phyloP scores from a whole-genome alignment of 495 filamentous ascomycete genomes.

The Hypoxylon crocopeplum region DNA sequence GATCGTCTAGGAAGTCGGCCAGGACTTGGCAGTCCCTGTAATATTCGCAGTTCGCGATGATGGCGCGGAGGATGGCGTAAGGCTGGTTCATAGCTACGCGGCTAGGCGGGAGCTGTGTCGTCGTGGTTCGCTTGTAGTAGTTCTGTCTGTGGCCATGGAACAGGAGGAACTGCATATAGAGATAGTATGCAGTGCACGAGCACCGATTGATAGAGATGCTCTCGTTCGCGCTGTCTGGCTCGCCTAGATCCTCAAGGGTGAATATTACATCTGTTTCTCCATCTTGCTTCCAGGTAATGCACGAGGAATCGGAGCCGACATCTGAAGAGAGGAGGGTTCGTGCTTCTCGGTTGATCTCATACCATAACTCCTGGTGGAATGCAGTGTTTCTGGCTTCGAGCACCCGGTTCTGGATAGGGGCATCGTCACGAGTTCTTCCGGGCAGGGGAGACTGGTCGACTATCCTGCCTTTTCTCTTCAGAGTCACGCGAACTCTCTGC shows the following conservation, averaged over 20 bases:
- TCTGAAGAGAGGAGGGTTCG: slow-evolving; percentile 69
- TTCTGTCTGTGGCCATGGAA: slow-evolving; percentile 74
- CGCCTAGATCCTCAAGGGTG: slow-evolving; percentile 68
- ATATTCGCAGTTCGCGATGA: slow-evolving; percentile 37
- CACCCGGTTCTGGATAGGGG: slow-evolving; percentile 67
- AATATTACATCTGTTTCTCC: slow-evolving; percentile 64
- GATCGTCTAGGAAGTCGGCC: slow-evolving; percentile 27
- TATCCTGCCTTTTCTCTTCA: slow-evolving; percentile 50
- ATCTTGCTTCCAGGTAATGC: slow-evolving; percentile 63
- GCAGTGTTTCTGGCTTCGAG: slow-evolving; percentile 84
- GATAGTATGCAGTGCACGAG: slow-evolving; percentile 30
- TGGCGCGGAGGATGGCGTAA: slow-evolving; percentile 40
- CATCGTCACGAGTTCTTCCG: slow-evolving; percentile 44
- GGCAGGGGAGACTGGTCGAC: slow-evolving; percentile 61
- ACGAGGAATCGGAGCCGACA: slow-evolving; percentile 66
- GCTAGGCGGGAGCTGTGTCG: slow-evolving; percentile 64
- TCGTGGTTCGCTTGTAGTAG: slow-evolving; percentile 65
- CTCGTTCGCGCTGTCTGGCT: slow-evolving; percentile 44
- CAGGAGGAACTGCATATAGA: slow-evolving; percentile 73
- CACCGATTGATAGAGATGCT: slow-evolving; percentile 62
- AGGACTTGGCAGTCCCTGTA: slow-evolving; percentile 27
- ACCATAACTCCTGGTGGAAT: slow-evolving; percentile 92
- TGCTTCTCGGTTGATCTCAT: slow-evolving; percentile 85
- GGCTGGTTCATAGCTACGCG: slow-evolving; percentile 32
- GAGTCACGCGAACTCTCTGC: slow-evolving; percentile 68